These are phyloP conservation scores for Hypoxylon sp. DNA, from an alignment of 2,329 filamentous ascomycete genomes.

Conservation along the genomic window DNA sequence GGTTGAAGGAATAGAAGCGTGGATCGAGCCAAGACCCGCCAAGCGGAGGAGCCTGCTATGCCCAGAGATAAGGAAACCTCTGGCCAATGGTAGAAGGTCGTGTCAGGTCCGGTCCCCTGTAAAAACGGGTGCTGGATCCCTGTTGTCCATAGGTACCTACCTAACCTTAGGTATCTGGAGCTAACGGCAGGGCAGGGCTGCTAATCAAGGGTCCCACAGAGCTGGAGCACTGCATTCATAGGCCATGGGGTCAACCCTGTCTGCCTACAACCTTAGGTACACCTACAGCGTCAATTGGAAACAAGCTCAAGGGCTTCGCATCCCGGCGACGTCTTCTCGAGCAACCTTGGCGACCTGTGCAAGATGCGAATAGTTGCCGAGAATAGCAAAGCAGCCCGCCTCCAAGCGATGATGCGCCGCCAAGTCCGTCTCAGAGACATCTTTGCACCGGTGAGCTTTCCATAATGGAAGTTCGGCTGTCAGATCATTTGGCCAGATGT, in stretches of 20 bases:
- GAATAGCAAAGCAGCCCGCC: constrained; percentile 16
- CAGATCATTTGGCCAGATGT: neutral
- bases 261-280: neutral
- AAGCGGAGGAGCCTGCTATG: constrained; percentile 28
- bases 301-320: neutral
- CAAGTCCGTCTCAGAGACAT: constrained; percentile 25
- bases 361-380: constrained; percentile 12
- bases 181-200: constrained; percentile 32
- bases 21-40: constrained; percentile 36
- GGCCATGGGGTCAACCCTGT: neutral
- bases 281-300: neutral
- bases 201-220: constrained; percentile 28
- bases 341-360: constrained; percentile 10
- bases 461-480: neutral
- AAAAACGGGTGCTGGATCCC: constrained; percentile 27
- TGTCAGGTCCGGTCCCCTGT: constrained; percentile 14
- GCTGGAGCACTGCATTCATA: constrained; percentile 10
- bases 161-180: too few relatives aligned
- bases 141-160: too few relatives aligned
- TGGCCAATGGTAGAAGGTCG: constrained; percentile 24
- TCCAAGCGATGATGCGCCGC: constrained; percentile 12
- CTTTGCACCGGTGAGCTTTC: constrained; percentile 21
- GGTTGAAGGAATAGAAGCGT: constrained; percentile 29
- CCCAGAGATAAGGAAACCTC: constrained; percentile 41
- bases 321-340: neutral